Base-by-base conservation (phyloP, 2,329 filamentous ascomycete genomes). In the Ophiostoma triangulosporum region DNA sequence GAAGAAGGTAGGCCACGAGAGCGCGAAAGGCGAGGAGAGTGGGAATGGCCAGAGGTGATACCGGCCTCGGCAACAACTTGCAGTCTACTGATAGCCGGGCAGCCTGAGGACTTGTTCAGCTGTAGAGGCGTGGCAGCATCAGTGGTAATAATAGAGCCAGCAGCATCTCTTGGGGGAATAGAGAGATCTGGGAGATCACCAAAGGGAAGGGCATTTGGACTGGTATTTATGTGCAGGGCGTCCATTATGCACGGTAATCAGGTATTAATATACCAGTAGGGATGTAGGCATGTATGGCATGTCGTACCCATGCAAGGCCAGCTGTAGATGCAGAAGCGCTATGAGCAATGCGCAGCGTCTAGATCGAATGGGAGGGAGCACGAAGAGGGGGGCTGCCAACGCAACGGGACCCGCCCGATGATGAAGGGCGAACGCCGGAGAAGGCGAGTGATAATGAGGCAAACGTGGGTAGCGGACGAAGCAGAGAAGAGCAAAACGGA, bases 301-400 rank as follows among this genome's bases (percentile, higher is more conserved):
- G 56, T 57, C 52, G 58, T 57, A 60, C 60, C 57, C 57, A 60
- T 60, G 48, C 48, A 50, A 50, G 31, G 20, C 31, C 48, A 50
- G 48, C 27, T 48, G 27, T 24, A 36, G 33, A 50, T 27, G 22
- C 46, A 33, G 29, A 33, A 14, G 27, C n/a, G 46, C 27, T 29
- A 46, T 27, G 24, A 29, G 20, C 46, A 22, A 31, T 15, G 40
- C n/a, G 43, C 43, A 17, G 46, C 27, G 9, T 31, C 9, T 33
- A 9, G 46, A 3, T 48, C 27, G 14, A 33, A 22, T 48, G 8
- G 26, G 29, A 49, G 29, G 12, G 31, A 15, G 26, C 17, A 24
- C 31, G 14, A 32, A 26, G 48, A 33, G 29, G 48, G 50, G 49
- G 51, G 27, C 49, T 52, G 57, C 40, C 51, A 54, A 48, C 51